These are phyloP conservation scores for Amanita phalloides DNA, from an alignment of 768 basidiomycete genomes.

Conservation along the genomic window DNA sequence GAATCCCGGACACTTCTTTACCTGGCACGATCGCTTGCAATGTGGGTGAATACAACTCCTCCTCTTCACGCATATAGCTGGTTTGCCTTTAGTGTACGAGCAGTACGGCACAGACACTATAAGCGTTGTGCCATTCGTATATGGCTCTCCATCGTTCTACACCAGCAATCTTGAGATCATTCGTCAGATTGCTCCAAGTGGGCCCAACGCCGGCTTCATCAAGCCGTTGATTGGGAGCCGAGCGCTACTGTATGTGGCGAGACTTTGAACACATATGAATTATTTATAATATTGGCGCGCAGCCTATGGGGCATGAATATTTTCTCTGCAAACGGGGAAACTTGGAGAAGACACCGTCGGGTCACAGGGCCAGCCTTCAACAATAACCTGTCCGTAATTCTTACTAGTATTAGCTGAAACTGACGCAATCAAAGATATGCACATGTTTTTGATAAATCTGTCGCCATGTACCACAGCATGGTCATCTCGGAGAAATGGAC, in stretches of 20 bases:
- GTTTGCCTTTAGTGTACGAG: background rate
- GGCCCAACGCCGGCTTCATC: constrained; percentile 12
- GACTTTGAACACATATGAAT: background rate
- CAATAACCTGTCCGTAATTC: constrained; percentile 16
- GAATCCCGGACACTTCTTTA: constrained; percentile 15
- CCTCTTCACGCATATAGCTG: background rate
- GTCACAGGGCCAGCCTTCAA: constrained; percentile 28
- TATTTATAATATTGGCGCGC: background rate
- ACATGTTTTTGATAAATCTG: constrained; percentile 25
- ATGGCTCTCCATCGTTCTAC: constrained; percentile 12
- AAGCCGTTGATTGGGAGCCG: constrained; percentile 13
- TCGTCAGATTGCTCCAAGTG: constrained; percentile 14
- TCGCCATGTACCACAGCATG: constrained; percentile 23
- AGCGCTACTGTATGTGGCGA: constrained; percentile 11
- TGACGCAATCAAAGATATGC: constrained; percentile 16
- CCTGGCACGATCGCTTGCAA: constrained; percentile 15
- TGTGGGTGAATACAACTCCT: constrained; percentile 9
- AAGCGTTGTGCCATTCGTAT: constrained; percentile 13
- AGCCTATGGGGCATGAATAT: constrained; percentile 26
- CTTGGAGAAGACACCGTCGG: constrained; percentile 27
- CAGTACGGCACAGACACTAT: constrained; percentile 12
- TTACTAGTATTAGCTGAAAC: background rate
- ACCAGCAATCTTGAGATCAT: constrained; percentile 19
- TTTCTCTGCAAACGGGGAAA: constrained; percentile 23
- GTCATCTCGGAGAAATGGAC: constrained; percentile 19